These are phyloP conservation scores for Penicillium paradoxum DNA, from an alignment of 495 filamentous ascomycete genomes.

Conservation along the genomic window DNA sequence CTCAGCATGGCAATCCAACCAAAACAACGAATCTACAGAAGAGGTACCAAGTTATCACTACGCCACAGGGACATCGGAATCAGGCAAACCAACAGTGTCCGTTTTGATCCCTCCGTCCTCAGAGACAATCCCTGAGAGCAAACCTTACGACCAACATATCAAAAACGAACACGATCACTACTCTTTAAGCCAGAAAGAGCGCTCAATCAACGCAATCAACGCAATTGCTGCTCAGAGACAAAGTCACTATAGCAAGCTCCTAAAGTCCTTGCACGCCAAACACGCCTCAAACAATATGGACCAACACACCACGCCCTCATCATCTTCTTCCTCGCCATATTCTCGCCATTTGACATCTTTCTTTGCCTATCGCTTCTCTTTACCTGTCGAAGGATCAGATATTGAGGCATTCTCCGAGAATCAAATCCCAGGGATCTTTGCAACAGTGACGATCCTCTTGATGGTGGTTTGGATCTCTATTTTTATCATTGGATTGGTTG, in stretches of 20 bases:
- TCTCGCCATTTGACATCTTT: conserved; percentile 10
- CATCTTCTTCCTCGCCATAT: neutral
- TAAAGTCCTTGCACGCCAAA: conserved; percentile 2
- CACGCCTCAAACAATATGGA: neutral
- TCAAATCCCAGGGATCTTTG: conserved; percentile 14
- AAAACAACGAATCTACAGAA: neutral
- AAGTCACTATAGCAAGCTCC: conserved; percentile 13
- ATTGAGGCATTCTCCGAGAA: conserved; percentile 2
- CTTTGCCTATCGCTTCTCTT: conserved; percentile 14
- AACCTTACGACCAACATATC: neutral
- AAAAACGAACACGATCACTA: neutral
- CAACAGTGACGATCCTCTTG: conserved; percentile 19
- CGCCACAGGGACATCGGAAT: neutral
- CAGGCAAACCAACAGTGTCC: conserved; percentile 5
- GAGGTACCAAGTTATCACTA: neutral
- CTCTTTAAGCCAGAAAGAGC: neutral
- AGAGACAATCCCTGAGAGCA: neutral
- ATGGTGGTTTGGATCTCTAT: conserved; percentile 26
- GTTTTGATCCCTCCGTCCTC: conserved; percentile 4
- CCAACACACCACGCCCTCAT: neutral
- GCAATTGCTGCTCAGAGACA: neutral
- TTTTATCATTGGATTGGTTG: conserved; percentile 23
- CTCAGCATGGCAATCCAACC: neutral
- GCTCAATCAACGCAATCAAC: neutral
- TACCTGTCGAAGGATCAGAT: conserved; percentile 13